These are phyloP conservation scores for Actinidia chinensis DNA, from an alignment of 179 eudicot genomes.

Conservation along the genomic window DNA sequence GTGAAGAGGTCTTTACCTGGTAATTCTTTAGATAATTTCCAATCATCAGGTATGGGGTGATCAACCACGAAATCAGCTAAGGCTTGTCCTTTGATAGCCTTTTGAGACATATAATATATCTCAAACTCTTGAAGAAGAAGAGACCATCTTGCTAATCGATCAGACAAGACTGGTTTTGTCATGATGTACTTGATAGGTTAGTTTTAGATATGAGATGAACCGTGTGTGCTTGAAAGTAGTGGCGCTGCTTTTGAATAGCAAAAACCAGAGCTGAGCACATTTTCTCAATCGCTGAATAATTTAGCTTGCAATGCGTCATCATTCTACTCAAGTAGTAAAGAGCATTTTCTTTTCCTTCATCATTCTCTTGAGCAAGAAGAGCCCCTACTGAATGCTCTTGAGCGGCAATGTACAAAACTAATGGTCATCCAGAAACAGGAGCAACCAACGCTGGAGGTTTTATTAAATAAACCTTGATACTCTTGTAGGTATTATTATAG, in stretches of 20 bases:
- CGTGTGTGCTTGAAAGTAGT: not conserved
- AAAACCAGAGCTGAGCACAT: no score
- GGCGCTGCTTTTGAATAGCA: not conserved
- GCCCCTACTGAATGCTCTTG: no score
- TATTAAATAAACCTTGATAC: no score
- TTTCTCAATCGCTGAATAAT: no score
- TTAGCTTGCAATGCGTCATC: no score
- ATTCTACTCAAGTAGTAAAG: no score
- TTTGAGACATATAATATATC: not conserved
- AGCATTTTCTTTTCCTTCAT: no score
- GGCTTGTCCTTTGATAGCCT: not conserved
- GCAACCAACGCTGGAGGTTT: no score
- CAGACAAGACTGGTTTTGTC: not conserved
- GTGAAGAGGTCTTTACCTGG: not conserved
- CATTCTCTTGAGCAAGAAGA: no score
- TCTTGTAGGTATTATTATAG: no score
- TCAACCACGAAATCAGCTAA: not conserved
- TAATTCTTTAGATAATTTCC: not conserved
- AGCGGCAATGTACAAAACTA: no score
- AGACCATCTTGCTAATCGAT: not conserved
- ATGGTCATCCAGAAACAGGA: no score
- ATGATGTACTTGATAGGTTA: not conserved
- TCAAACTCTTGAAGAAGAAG: not conserved
- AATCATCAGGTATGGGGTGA: not conserved
- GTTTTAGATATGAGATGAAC: not conserved